Base-by-base conservation (phyloP, 805 yeast species). In the Candida nemodendra region DNA sequence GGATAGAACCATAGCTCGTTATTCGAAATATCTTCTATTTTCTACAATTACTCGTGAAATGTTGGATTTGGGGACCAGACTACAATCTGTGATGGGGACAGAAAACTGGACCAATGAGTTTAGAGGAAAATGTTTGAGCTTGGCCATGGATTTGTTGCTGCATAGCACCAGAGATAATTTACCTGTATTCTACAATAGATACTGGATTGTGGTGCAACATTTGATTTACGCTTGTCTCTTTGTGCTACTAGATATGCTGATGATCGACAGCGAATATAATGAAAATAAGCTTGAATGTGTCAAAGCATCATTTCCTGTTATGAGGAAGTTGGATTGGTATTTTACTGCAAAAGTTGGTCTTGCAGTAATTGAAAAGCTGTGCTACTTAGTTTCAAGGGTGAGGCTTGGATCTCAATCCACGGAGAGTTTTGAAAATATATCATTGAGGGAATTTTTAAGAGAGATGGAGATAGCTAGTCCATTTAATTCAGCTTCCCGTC, bases 151-250 rank as follows among this genome's bases (percentile, higher is more conserved):
- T 15, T 23, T 54, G 15, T 36, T 54, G 13, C 36, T 35, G 5
- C 59, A 54, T 25, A 44, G 48, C 34, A 48, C 57, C 1, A 22
- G 39, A 4, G 21, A 15, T 2, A 38, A 46, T 27, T 21, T 48
- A 7, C 59, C 57, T 2, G 13, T 34, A 7, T 51, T 42, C 32
- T 54, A 53, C 42, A 51, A 48, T 22, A 27, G 45, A 26, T 50
- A 53, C 32, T 54, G 59, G 59, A 53, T 54, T 25, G 51, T 54
- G 5, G 47, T 48, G 2, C 59, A 54, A 24, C 59, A 54, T 41
- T 32, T 54, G 15, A 51, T 54, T 18, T 54, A 48, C 18, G 47
- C 57, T 2, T 53, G 56, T 39, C 36, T 54, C 13, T 54, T 54
- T 35, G 46, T 50, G 15, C 36, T 54, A 8, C 32, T 54, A 19